Percentiles rank a stretch among this genome's conserved stretches.
Conservation (phyloP, 768 basidiomycete genomes). For the Tylopilus rubrobrunneus region DNA sequence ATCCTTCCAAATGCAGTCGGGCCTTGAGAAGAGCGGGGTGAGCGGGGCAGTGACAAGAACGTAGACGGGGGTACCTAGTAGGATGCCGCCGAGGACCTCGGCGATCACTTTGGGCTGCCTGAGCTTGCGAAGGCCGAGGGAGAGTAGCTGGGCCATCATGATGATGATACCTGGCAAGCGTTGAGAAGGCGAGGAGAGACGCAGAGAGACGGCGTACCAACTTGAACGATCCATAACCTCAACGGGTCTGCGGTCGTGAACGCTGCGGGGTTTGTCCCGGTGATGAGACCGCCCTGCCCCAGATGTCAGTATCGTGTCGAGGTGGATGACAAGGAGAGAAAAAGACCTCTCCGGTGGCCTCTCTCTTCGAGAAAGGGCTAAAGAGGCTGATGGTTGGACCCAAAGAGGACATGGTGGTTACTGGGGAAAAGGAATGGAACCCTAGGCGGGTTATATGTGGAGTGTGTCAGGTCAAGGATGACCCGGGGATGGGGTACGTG, state of each 20-base stretch:
- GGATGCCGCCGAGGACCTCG: conserved; percentile 83
- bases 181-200: not conserved
- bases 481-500: not conserved
- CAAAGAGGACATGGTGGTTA: not conserved
- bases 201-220: conserved; percentile 44
- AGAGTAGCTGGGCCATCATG: conserved; percentile 69
- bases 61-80: conserved; percentile 63
- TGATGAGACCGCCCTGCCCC: conserved; percentile 66
- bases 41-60: conserved; percentile 11
- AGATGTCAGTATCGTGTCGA: conserved; percentile 2
- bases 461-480: not conserved
- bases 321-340: not conserved
- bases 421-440: not conserved
- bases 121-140: conserved; percentile 65
- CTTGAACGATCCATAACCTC: conserved; percentile 74
- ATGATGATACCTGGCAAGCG: conserved; percentile 69
- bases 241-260: conserved; percentile 69
- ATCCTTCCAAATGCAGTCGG: conserved; percentile 73
- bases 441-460: not conserved
- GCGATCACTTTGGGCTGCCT: conserved; percentile 85
- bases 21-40: conserved; percentile 8
- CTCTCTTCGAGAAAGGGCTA: conserved; percentile 4
- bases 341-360: conserved; percentile 23
- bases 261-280: conserved; percentile 66
- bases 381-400: conserved; percentile 21